phyloP scores from a whole-genome alignment of 495 filamentous ascomycete genomes.

The Xylaria venustula region DNA sequence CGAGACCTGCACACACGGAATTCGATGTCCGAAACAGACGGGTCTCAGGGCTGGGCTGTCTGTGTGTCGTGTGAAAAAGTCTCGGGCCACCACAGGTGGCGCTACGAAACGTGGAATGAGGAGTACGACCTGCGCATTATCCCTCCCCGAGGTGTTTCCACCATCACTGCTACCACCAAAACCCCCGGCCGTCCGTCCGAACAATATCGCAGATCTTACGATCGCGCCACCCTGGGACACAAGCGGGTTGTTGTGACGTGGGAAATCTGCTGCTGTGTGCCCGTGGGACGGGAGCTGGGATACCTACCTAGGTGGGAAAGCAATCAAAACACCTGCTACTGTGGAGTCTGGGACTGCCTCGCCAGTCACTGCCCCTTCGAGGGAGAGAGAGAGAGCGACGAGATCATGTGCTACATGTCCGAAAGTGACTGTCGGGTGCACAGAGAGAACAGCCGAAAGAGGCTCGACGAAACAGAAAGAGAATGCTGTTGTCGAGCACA shows the following conservation, averaged over 20 bases:
- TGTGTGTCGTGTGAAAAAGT: slow-evolving; percentile 1
- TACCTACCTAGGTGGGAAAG: neutral
- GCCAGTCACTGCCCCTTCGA: slow-evolving; percentile 4
- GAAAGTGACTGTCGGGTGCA: neutral
- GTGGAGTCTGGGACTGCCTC: slow-evolving; percentile 6
- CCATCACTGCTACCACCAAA: neutral
- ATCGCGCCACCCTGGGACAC: neutral
- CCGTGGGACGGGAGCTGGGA: neutral
- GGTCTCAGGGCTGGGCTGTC: too few species aligned
- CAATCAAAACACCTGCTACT: slow-evolving; percentile 1
- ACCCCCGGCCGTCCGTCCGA: neutral
- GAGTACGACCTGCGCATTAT: slow-evolving; percentile 4
- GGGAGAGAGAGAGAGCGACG: neutral
- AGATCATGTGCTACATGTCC: neutral
- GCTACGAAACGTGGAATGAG: slow-evolving; percentile 11
- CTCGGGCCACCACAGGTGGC: slow-evolving; percentile 10
- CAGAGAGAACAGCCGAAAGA: slow-evolving; percentile 1
- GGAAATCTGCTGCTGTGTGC: slow-evolving; percentile 4
- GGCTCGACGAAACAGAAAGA: neutral
- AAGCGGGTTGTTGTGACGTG: neutral
- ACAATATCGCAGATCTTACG: slow-evolving; percentile 4
- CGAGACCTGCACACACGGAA: neutral
- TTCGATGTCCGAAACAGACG: slow-evolving; percentile 11
- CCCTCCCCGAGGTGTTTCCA: neutral
- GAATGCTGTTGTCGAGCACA: neutral